These are phyloP conservation scores for Scalesia atractyloides DNA, from an alignment of 129 eudicot genomes.

Conservation along the genomic window DNA sequence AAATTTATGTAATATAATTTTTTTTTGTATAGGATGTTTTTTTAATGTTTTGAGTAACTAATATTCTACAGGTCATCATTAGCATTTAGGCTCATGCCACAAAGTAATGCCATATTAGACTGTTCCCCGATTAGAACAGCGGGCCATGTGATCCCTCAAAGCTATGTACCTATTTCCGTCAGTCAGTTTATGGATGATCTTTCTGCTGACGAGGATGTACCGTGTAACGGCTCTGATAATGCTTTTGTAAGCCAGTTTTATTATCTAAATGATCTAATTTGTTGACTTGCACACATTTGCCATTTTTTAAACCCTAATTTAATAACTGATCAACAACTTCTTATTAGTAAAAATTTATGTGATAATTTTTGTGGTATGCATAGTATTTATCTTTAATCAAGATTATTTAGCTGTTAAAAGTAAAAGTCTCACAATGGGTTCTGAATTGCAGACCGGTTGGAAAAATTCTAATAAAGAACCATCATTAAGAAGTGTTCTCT, in stretches of 20 bases:
- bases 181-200: constrained; percentile 99
- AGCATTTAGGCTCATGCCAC: constrained; percentile 97
- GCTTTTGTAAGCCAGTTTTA: constrained; percentile 54
- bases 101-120: constrained; percentile 85
- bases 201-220: constrained; percentile 76
- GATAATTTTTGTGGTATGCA: constrained; percentile 14
- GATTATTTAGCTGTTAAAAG: constrained; percentile 10
- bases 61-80: constrained; percentile 63
- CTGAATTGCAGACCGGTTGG: constrained; percentile 65
- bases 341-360: not conserved
- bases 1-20: constrained; percentile 8
- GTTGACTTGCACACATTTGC: constrained; percentile 22
- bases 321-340: not conserved
- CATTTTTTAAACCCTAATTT: not conserved
- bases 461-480: constrained; percentile 63
- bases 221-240: constrained; percentile 58
- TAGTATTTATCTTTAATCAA: not conserved
- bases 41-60: constrained; percentile 9
- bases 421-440: constrained; percentile 36
- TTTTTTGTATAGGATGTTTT: not conserved
- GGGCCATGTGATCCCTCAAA: constrained; percentile 96
- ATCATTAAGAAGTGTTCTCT: constrained; percentile 87
- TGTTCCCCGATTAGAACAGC: constrained; percentile 79
- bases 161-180: constrained; percentile 89
- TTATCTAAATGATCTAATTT: not conserved